Percentiles rank a stretch among this genome's conserved stretches.
Conservation (phyloP, 2,329 filamentous ascomycete genomes). For the Xylariaceae sp. region DNA sequence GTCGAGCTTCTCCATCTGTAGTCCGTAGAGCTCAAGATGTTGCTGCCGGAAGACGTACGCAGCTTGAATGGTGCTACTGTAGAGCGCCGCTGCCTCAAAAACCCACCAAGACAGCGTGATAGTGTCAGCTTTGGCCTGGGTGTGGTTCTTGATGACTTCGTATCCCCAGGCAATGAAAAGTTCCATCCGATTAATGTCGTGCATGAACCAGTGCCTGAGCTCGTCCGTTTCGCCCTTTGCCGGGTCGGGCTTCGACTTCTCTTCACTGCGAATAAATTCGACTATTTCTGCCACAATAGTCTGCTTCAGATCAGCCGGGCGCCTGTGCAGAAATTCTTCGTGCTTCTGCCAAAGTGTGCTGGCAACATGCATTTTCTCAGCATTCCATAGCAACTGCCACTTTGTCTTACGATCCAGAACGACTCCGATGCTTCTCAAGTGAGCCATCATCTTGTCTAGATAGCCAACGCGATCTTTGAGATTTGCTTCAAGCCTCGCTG, state of each 20-base stretch:
- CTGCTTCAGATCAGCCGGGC: conserved; percentile 56
- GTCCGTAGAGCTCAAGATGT: conserved; percentile 66
- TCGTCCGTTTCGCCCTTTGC: conserved; percentile 68
- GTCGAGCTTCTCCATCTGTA: conserved; percentile 60
- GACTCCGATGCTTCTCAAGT: conserved; percentile 62
- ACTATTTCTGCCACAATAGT: conserved; percentile 71
- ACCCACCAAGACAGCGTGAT: conserved; percentile 50
- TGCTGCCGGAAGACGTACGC: conserved; percentile 66
- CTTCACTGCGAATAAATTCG: conserved; percentile 68
- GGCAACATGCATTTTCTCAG: conserved; percentile 83
- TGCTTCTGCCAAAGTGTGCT: conserved; percentile 75
- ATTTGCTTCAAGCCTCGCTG: conserved; percentile 75
- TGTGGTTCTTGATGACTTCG: conserved; percentile 68
- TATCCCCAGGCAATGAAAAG: conserved; percentile 74
- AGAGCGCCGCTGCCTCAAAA: conserved; percentile 61
- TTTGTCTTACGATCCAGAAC: conserved; percentile 61
- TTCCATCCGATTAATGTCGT: conserved; percentile 67
- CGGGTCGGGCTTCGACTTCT: conserved; percentile 62
- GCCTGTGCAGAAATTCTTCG: conserved; percentile 59
- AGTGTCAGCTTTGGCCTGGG: conserved; percentile 56
- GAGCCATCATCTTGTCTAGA: conserved; percentile 66
- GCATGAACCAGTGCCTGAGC: conserved; percentile 81
- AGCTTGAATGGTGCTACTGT: conserved; percentile 64
- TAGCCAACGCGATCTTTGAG: conserved; percentile 67
- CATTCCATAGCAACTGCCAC: conserved; percentile 82